Base-by-base conservation (phyloP, 768 basidiomycete genomes). In the Leucocoprinus birnbaumii region DNA sequence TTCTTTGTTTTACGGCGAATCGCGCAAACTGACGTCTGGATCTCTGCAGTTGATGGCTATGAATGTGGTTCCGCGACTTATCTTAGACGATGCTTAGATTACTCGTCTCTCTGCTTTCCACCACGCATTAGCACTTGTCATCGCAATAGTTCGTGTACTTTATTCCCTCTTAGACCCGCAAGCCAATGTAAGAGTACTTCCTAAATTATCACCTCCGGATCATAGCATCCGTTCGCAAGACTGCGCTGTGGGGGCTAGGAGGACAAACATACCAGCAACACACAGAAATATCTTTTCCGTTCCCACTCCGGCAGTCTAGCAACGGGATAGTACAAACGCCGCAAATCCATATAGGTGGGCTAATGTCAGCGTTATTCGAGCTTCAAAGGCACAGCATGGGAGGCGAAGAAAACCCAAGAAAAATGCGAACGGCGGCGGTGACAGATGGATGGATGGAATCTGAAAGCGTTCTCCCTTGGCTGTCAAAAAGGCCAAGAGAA, bases 61-160 rank as follows among this genome's bases (percentile, higher is more conserved):
- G 94, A 96, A 96, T 66, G 86, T 96, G 43, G 88, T 96, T 16
- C 94, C 94, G 48, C 87, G 93, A 31, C 75, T 96, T 46, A 77
- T 94, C 51, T 78, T 97, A 53, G 93, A 91, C 63, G 93, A 94
- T 70, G 89, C 87, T 55, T 77, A 62, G 73, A n/a, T 35, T 46
- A 26, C 25, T n/a, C 21, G 16, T 53, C 24, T 10, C 11, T 27
- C 21, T 24, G 18, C 18, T 26, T 18, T 27, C 4, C n/a, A n/a
- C 21, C 50, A 27, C n/a, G n/a, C 34, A 35, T 35, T 35, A 35
- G 14, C 34, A 35, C 16, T 16, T 5, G 38, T 13, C 16, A 14
- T 38, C 16, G 38, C 38, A 38, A 11, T 34, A 18, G 19, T 44
- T 22, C 22, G 19, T 52, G 26, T 43, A 52, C 18, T 35, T 45